phyloP scores from a whole-genome alignment of 345 rosid genomes.

The Hibiscus syriacus region DNA sequence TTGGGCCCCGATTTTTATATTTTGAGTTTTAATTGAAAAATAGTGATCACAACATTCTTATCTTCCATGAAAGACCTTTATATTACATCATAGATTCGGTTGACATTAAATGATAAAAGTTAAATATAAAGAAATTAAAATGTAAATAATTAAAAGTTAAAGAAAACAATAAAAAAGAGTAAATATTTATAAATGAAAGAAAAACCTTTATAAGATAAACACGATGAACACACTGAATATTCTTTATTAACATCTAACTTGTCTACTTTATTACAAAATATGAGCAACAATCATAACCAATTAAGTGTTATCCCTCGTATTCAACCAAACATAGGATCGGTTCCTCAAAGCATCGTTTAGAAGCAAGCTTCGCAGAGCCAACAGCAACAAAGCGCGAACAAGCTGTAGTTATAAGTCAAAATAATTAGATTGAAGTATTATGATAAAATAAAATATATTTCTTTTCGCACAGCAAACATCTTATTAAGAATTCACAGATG shows the following conservation, averaged over 20 bases:
- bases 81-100: too few relatives aligned
- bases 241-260: background rate
- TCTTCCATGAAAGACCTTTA: too few relatives aligned
- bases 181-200: too few relatives aligned
- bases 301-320: background rate
- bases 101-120: too few relatives aligned
- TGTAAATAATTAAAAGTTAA: too few relatives aligned
- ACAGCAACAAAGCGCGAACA: conserved; percentile 61
- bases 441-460: background rate
- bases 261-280: background rate
- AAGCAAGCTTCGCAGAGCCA: conserved; percentile 54
- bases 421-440: background rate
- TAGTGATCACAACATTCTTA: too few relatives aligned
- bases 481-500: too few relatives aligned
- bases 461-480: too few relatives aligned
- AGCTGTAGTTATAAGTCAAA: conserved; percentile 24
- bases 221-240: background rate
- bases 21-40: too few relatives aligned
- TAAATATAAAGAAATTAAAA: too few relatives aligned
- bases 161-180: too few relatives aligned
- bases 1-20: too few relatives aligned
- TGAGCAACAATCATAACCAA: background rate
- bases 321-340: background rate
- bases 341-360: conserved; percentile 12
- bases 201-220: background rate